Evolutionary conservation across 2,329 filamentous ascomycete species (phyloP).

Genomic region (Ceratocystis diversiconidia): DNA sequence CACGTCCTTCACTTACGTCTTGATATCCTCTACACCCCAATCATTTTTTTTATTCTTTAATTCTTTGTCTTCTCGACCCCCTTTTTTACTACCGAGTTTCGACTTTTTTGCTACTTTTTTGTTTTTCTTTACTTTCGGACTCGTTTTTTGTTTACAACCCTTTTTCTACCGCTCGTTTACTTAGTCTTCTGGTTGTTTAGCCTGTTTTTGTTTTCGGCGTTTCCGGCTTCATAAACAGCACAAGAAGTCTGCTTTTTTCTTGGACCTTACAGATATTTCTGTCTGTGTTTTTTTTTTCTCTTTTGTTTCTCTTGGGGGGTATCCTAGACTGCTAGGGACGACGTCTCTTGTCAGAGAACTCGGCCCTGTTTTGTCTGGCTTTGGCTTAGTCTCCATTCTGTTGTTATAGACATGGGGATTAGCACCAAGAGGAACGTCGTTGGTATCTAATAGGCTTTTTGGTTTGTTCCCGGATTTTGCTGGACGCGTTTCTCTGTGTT

Average conservation of each 20-base stretch:
- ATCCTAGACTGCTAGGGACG: background rate
- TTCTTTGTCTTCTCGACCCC: slow-evolving; percentile 18
- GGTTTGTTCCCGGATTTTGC: background rate
- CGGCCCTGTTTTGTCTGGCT: background rate
- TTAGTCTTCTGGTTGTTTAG: background rate
- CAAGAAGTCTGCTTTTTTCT: slow-evolving; percentile 1
- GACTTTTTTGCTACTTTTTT: background rate
- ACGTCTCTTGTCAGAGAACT: background rate
- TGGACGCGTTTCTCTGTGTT: background rate
- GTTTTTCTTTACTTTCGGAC: background rate
- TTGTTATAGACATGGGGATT: background rate
- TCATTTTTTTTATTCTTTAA: slow-evolving; percentile 10
- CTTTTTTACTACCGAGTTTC: background rate
- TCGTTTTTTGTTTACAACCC: background rate
- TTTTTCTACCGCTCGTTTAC: background rate
- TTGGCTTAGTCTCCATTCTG: background rate
- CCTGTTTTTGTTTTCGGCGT: slow-evolving; percentile 5
- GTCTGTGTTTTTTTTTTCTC: background rate
- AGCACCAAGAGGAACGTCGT: background rate
- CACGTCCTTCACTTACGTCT: slow-evolving; percentile 14
- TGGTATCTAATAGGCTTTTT: slow-evolving; percentile 4
- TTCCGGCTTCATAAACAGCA: slow-evolving; percentile 4
- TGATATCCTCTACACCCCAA: slow-evolving; percentile 12
- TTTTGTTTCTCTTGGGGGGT: background rate
- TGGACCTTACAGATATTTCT: background rate